These are phyloP conservation scores for Ceratocystis cacaofunesta DNA, from an alignment of 2,329 filamentous ascomycete genomes.

Conservation along the genomic window DNA sequence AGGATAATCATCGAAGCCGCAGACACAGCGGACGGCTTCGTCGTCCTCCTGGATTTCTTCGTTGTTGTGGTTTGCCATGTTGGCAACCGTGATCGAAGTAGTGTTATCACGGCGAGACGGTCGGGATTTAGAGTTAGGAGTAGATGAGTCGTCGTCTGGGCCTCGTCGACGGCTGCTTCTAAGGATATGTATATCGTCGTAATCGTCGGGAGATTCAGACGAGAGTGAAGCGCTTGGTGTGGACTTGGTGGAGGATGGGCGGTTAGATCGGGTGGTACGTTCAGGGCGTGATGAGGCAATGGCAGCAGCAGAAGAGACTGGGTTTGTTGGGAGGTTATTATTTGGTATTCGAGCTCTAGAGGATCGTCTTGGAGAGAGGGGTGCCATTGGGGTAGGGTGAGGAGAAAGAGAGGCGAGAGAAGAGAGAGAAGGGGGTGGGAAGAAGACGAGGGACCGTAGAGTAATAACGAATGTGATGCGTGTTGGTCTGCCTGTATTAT, in stretches of 20 bases:
- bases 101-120: constrained; percentile 26
- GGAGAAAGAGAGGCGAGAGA: constrained; percentile 23
- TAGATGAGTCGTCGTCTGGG: constrained; percentile 41
- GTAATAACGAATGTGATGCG: neutral
- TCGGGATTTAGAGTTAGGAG: constrained; percentile 5
- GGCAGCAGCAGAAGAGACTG: constrained; percentile 28
- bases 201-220: constrained; percentile 52
- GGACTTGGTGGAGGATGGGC: constrained; percentile 55
- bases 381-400: constrained; percentile 37
- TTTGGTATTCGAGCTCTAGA: constrained; percentile 72
- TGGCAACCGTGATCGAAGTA: constrained; percentile 22
- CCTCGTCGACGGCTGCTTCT: constrained; percentile 68
- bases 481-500: constrained; percentile 15
- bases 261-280: constrained; percentile 54
- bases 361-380: constrained; percentile 65
- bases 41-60: constrained; percentile 71
- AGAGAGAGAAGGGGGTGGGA: constrained; percentile 21
- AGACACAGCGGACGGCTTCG: constrained; percentile 90
- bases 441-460: constrained; percentile 21
- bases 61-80: constrained; percentile 37
- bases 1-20: constrained; percentile 87
- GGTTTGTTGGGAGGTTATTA: constrained; percentile 48
- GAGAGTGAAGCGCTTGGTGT: constrained; percentile 59
- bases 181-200: constrained; percentile 54
- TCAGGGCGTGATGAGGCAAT: constrained; percentile 66